phyloP scores from a whole-genome alignment of 2,329 filamentous ascomycete genomes.

The Blastomyces gilchristii region DNA sequence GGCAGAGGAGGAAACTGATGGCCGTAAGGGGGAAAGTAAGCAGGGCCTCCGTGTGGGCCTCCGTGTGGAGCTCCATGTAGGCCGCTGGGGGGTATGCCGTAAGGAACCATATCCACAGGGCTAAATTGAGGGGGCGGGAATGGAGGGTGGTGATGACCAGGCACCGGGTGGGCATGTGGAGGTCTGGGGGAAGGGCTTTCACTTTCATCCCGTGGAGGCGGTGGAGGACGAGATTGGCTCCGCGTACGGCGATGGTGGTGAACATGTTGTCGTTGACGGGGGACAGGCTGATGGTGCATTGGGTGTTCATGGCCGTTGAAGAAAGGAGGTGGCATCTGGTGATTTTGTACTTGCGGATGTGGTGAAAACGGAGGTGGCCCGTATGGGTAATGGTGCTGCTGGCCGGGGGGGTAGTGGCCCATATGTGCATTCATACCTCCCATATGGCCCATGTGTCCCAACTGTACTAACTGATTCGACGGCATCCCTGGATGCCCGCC shows the following conservation, averaged over 20 bases:
- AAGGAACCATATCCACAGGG: conserved; percentile 32
- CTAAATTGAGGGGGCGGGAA: conserved; percentile 21
- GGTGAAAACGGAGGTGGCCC: conserved; percentile 9
- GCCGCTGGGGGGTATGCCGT: conserved; percentile 24
- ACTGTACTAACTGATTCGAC: conserved; percentile 17
- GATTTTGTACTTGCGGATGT: conserved; percentile 9
- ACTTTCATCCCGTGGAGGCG: conserved; percentile 19
- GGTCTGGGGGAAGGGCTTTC: conserved; percentile 25
- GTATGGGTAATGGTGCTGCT: conserved; percentile 14
- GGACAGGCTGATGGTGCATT: conserved; percentile 6
- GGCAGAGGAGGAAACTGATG: conserved; percentile 26
- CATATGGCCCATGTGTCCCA: conserved; percentile 11
- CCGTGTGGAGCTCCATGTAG: background rate
- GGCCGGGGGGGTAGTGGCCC: conserved; percentile 8
- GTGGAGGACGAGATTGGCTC: conserved; percentile 10
- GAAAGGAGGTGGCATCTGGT: conserved; percentile 12
- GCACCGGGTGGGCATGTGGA: conserved; percentile 20
- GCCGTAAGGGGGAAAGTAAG: conserved; percentile 21
- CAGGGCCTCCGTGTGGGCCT: conserved; percentile 1
- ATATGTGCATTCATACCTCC: conserved; percentile 7
- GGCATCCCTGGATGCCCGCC: conserved; percentile 20
- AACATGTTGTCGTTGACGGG: conserved; percentile 9
- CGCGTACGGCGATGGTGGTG: conserved; percentile 12
- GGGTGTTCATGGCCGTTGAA: conserved; percentile 11
- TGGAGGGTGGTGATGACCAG: conserved; percentile 15